Percentiles rank a stretch among this genome's conserved stretches.
Conservation (phyloP, 2,329 filamentous ascomycete genomes). For the Zalaria obscura region DNA sequence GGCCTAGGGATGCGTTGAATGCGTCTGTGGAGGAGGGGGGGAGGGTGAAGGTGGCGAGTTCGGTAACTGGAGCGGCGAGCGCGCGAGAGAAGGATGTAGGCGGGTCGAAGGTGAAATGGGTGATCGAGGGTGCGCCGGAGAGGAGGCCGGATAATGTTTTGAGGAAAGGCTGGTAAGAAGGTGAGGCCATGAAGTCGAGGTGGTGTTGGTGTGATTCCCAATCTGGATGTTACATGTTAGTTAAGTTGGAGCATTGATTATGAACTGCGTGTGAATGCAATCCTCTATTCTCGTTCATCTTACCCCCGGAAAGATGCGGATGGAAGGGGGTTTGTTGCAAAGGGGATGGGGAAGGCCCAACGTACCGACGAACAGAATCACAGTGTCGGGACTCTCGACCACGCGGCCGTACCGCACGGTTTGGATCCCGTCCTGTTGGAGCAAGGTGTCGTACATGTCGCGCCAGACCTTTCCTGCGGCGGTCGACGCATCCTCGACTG, state of each 20-base stretch:
- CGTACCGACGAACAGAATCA: conserved; percentile 27
- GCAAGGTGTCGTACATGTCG: conserved; percentile 19
- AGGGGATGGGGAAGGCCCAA: background rate
- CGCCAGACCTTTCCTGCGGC: conserved; percentile 17
- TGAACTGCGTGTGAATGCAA: no score
- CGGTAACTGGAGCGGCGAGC: conserved; percentile 40
- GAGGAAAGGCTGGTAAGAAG: no score
- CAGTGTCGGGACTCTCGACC: conserved; percentile 23
- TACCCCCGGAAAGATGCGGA: no score
- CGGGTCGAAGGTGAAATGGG: no score
- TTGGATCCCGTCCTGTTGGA: conserved; percentile 21
- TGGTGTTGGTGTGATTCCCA: conserved; percentile 28
- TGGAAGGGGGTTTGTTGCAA: no score
- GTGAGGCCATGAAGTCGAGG: conserved; percentile 24
- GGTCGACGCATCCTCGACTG: conserved; percentile 16
- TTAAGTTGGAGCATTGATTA: no score
- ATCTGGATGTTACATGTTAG: conserved; percentile 18
- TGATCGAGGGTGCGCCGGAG: conserved; percentile 12
- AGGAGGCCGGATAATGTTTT: conserved; percentile 16
- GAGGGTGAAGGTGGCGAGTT: conserved; percentile 33
- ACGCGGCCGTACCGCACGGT: conserved; percentile 21
- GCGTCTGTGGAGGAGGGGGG: no score
- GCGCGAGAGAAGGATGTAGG: no score
- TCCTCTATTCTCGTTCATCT: no score
- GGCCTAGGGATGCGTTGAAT: conserved; percentile 18